Base-by-base conservation (phyloP, 2,329 filamentous ascomycete genomes). In the Colletotrichum sp. region DNA sequence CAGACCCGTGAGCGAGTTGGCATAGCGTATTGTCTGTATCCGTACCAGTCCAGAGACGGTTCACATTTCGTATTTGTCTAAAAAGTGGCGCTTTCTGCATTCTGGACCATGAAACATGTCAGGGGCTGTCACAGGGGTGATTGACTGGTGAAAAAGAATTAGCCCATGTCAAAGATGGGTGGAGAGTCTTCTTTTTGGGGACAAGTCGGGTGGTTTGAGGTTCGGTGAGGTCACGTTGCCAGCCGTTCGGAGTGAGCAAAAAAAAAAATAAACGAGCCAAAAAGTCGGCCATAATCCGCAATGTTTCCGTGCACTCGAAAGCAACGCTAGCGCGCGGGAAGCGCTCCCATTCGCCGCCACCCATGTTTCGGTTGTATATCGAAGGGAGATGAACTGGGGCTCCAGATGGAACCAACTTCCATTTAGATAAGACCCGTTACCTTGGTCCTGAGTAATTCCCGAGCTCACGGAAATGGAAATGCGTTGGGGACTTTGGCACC, bases 351-450 rank as follows among this genome's bases (percentile, higher is more conserved):
- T 75, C 63, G 74, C 28, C 48, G 6, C 15, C n/a, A 36, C 21
- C 64, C 70, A 28, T 55, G 21, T 68, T 52, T 34, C 24, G 59
- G 43, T 55, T 68, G 43, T 61, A 68, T 60, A 73, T 52, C 28
- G 70, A 68, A 59, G 39, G 69, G 72, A 75, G 68, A 75, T 75
- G 68, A 72, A 66, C 68, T 61, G 61, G 72, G 72, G 72, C 67
- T n/a, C 18, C 43, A 21, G 18, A 59, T 43, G 59, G 59, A 71
- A 66, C 60, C 67, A 71, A 71, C 67, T 57, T 61, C 57, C 55
- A 64, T 60, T 60, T 74, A 63, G 30, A 72, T 57, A 59, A 64
- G 57, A 72, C 73, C 69, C 69, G 43, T 75, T 39, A 24, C 32
- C 69, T 24, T 64, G 55, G 73, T 75, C 73, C 73, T 72, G 57